These are phyloP conservation scores for Neltuma alba DNA, from an alignment of 306 rosid genomes.

Conservation along the genomic window DNA sequence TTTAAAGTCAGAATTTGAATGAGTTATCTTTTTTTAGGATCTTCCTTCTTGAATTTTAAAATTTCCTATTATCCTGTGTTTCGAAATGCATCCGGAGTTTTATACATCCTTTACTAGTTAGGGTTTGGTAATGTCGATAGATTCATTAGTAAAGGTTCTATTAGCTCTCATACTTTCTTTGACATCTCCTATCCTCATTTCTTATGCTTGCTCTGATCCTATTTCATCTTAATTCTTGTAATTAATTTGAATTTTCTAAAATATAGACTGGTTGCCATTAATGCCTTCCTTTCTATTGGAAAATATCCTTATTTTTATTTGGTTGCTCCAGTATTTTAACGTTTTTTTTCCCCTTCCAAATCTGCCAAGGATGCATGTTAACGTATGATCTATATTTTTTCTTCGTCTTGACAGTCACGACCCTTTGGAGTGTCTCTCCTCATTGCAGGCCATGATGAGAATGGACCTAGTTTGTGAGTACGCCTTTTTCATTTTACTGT, in stretches of 20 bases:
- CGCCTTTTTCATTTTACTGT: background rate
- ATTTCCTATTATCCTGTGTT: background rate
- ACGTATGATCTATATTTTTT: background rate
- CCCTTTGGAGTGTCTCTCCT: conserved; percentile 84
- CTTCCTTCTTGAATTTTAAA: background rate
- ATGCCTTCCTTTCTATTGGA: background rate
- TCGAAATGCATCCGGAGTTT: background rate
- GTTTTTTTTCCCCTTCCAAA: background rate
- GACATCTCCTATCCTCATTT: background rate
- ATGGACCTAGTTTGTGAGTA: conserved; percentile 79
- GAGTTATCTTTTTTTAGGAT: too few relatives aligned
- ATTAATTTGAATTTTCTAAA: background rate
- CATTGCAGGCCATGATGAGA: conserved; percentile 81
- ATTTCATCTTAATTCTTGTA: background rate
- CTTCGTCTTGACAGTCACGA: conserved; percentile 58
- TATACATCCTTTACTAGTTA: background rate
- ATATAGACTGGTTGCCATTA: background rate
- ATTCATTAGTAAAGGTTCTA: background rate
- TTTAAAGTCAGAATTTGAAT: too few relatives aligned
- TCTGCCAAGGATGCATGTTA: background rate
- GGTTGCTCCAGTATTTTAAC: background rate
- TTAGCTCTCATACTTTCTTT: background rate
- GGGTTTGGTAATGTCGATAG: background rate
- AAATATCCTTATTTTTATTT: background rate
- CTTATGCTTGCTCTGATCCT: background rate